phyloP scores from a whole-genome alignment of 805 yeast genomes.

The Torulaspora maleeae region DNA sequence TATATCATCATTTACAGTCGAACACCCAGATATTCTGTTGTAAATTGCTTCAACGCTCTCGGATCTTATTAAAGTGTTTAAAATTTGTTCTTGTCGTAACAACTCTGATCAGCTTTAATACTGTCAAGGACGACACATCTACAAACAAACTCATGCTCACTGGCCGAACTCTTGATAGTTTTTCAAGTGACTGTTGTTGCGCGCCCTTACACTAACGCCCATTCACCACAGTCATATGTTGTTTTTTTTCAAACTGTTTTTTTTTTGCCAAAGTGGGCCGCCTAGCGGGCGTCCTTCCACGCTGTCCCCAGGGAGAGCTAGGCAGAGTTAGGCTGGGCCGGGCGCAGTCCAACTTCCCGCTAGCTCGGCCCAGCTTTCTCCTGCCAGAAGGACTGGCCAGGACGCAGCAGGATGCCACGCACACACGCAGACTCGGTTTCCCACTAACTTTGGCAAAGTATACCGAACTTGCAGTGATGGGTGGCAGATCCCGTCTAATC shows the following conservation, averaged over 20 bases:
- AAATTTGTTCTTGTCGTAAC: too few relatives aligned
- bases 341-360: background rate
- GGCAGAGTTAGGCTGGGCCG: background rate
- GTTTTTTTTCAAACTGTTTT: background rate
- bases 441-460: background rate
- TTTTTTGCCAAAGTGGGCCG: background rate
- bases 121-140: too few relatives aligned
- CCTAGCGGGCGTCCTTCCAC: too few relatives aligned
- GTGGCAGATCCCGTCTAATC: background rate
- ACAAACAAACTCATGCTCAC: too few relatives aligned
- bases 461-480: background rate
- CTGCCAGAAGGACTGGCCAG: background rate
- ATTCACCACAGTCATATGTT: background rate
- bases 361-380: background rate
- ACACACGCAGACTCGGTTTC: background rate
- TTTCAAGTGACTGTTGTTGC: constrained; percentile 2
- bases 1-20: constrained; percentile 42
- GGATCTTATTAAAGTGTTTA: background rate
- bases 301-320: background rate
- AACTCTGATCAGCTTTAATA: too few relatives aligned
- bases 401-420: background rate
- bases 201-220: constrained; percentile 1
- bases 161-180: too few relatives aligned
- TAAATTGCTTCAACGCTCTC: background rate
- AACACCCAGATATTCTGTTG: background rate